These are phyloP conservation scores for Chaetomiaceae sp. DNA, from an alignment of 2,329 filamentous ascomycete species.

Conservation along the genomic window DNA sequence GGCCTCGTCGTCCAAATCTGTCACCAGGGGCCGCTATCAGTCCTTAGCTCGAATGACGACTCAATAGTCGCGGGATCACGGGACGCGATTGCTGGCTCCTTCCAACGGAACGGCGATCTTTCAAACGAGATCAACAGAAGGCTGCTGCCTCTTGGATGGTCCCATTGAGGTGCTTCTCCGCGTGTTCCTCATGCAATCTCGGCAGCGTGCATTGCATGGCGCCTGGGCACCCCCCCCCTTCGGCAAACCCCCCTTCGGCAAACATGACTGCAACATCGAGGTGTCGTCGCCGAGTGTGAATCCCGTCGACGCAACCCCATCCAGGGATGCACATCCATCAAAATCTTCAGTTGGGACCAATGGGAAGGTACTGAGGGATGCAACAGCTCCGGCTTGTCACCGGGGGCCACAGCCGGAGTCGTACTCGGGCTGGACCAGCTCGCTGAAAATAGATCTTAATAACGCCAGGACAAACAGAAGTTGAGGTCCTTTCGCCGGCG, in stretches of 20 bases:
- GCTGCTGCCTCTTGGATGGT: background rate
- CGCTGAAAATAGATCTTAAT: constrained; percentile 21
- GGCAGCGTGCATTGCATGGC: constrained; percentile 14
- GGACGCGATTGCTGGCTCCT: background rate
- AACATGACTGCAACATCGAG: constrained; percentile 4
- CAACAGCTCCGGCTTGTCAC: constrained; percentile 12
- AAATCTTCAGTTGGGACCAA: constrained; percentile 9
- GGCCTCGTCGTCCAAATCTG: too few relatives aligned
- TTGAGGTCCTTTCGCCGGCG: constrained; percentile 1
- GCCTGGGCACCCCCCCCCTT: constrained; percentile 1
- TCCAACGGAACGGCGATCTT: background rate
- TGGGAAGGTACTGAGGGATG: constrained; percentile 3
- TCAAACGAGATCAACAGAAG: background rate
- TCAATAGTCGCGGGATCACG: constrained; percentile 2
- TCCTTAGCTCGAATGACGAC: too few relatives aligned
- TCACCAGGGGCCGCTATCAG: too few relatives aligned
- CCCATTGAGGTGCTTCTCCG: background rate
- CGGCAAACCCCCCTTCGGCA: constrained; percentile 8
- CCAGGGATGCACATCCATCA: background rate
- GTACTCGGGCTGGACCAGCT: constrained; percentile 6
- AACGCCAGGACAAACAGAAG: background rate
- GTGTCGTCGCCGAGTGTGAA: background rate
- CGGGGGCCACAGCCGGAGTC: constrained; percentile 10
- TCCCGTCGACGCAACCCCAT: background rate
- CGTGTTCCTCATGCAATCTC: constrained; percentile 13